A percentile compares a stretch with the other conserved stretches of the same genome.
These are phyloP conservation scores for Neofusicoccum parvum DNA, from an alignment of 2,329 filamentous ascomycete genomes.

Conservation along the genomic window DNA sequence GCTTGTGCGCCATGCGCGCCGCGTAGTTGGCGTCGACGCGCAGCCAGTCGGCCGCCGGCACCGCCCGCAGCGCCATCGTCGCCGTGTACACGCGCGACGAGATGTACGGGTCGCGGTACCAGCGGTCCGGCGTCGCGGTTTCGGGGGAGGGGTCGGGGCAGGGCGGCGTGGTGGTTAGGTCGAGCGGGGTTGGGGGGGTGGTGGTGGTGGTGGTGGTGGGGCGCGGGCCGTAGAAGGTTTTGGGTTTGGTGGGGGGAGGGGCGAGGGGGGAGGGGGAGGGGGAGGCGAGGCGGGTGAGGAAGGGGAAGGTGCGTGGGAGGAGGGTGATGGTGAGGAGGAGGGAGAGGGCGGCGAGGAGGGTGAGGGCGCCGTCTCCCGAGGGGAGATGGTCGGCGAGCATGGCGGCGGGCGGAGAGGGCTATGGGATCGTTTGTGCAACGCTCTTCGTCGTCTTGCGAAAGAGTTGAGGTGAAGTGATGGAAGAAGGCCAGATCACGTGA, in stretches of 20 bases:
- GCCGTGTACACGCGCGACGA: neutral
- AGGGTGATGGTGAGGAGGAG: neutral
- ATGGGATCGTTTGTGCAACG: no score
- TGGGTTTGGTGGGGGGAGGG: neutral
- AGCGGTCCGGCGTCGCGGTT: neutral
- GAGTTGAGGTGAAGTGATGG: neutral
- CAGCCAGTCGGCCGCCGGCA: constrained; percentile 4
- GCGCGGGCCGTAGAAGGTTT: neutral
- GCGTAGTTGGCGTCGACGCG: constrained; percentile 14
- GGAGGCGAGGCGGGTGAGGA: neutral
- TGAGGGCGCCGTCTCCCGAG: neutral
- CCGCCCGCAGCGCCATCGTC: no score
- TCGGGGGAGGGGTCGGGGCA: neutral
- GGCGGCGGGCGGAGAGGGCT: no score
- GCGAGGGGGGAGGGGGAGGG: neutral
- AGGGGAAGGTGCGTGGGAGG: neutral
- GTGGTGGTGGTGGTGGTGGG: neutral
- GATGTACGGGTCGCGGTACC: constrained; percentile 6
- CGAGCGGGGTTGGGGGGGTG: neutral
- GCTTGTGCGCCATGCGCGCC: constrained; percentile 10
- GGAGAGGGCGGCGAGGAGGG: neutral
- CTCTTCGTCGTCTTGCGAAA: no score
- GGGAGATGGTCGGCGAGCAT: no score
- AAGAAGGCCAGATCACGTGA: neutral
- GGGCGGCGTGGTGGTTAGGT: neutral